Conservation (phyloP, 2,329 filamentous ascomycete genomes). For the Fusarium sp. region DNA sequence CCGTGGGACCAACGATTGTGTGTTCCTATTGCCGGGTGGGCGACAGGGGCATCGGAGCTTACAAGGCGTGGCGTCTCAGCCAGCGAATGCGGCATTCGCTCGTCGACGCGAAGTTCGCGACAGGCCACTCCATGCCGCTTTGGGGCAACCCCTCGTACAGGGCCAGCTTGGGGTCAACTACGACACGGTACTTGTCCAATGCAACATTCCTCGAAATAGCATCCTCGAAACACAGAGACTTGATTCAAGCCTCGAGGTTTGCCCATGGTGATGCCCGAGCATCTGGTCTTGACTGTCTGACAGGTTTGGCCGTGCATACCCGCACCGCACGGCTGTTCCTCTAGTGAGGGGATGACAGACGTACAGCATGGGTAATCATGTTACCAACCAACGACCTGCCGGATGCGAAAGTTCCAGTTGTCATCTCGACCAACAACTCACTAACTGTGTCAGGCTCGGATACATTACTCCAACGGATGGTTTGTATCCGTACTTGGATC, state of each 20-base stretch:
- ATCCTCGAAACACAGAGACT: constrained; percentile 4
- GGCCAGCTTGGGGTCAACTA: constrained; percentile 21
- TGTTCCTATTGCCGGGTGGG: constrained; percentile 6
- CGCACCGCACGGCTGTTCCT: not conserved
- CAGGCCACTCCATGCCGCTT: constrained; percentile 25
- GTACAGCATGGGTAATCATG: constrained; percentile 3
- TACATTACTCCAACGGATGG: constrained; percentile 9
- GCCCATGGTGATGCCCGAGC: not conserved
- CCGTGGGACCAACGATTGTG: not conserved
- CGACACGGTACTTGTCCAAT: constrained; percentile 19
- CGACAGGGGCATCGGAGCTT: constrained; percentile 28
- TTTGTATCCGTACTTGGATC: not conserved
- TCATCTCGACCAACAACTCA: constrained; percentile 1
- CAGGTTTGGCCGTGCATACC: not conserved
- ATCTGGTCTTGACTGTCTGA: not conserved
- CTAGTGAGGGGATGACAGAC: not conserved
- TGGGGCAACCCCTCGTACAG: constrained; percentile 12
- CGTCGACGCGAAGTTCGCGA: constrained; percentile 31
- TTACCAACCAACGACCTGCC: constrained; percentile 21
- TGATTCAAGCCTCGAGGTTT: not conserved
- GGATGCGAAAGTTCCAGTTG: constrained; percentile 21
- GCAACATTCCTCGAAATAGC: constrained; percentile 14
- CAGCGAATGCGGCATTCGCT: constrained; percentile 24
- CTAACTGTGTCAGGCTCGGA: constrained; percentile 12
- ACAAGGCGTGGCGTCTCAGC: constrained; percentile 24